Evolutionary conservation across 2,329 filamentous ascomycete species (phyloP).

Genomic region (Aureobasidium sp.): DNA sequence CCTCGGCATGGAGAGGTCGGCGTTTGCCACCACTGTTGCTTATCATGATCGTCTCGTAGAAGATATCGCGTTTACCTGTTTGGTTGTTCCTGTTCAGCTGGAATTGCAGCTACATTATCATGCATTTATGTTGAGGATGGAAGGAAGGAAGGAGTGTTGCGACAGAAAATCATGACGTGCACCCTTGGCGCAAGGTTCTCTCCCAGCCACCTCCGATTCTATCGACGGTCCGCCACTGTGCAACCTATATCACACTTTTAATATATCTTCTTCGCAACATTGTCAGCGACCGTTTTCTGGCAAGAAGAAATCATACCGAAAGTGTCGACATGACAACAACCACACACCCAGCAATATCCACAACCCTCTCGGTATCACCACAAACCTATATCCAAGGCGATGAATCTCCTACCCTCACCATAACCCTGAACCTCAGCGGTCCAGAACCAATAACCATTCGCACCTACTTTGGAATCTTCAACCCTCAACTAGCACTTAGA

Average conservation of each 20-base stretch:
- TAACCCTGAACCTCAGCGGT: not conserved
- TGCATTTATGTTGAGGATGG: not conserved
- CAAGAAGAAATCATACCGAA: too few relatives aligned
- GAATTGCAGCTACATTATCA: not conserved
- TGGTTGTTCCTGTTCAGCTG: not conserved
- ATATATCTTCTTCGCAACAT: not conserved
- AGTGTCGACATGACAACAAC: not conserved
- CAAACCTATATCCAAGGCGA: not conserved
- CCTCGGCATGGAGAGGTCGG: too few relatives aligned
- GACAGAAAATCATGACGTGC: not conserved
- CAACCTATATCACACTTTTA: not conserved
- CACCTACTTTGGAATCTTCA: not conserved
- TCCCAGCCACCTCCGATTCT: not conserved
- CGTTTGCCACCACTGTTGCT: too few relatives aligned
- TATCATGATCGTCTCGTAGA: not conserved
- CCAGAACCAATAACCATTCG: not conserved
- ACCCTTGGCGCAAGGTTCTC: not conserved
- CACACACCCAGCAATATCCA: not conserved
- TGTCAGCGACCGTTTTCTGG: too few relatives aligned
- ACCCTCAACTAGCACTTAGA: not conserved
- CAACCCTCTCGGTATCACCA: not conserved
- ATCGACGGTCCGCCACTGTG: not conserved
- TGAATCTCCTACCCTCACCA: not conserved
- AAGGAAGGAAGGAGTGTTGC: not conserved
- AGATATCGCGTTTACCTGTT: not conserved